A percentile compares a stretch with the other conserved stretches of the same genome.
Evolutionary conservation across 306 rosid species (phyloP).

Genomic region (Betula pendula): DNA sequence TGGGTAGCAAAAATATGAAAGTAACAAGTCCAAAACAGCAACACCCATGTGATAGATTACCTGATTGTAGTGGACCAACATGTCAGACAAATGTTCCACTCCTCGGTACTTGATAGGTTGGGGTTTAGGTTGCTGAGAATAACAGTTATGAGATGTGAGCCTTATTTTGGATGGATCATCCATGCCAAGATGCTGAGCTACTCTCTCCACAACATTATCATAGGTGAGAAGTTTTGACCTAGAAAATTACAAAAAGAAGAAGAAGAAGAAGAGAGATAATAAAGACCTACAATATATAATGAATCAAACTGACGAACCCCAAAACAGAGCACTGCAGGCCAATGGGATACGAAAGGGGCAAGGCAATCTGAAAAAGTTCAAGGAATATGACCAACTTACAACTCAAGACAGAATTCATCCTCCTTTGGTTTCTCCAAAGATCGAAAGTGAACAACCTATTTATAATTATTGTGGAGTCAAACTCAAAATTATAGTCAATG

Average conservation of each 20-base stretch:
- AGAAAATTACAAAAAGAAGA: background rate
- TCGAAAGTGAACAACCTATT: constrained; percentile 50
- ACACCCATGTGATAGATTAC: constrained; percentile 23
- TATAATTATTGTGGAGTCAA: background rate
- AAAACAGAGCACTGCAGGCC: background rate
- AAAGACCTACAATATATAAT: background rate
- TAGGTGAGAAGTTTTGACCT: constrained; percentile 51
- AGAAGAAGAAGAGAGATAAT: too few relatives aligned
- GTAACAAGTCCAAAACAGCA: background rate
- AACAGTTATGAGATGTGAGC: constrained; percentile 51
- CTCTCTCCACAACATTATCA: constrained; percentile 52
- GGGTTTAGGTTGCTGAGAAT: constrained; percentile 56
- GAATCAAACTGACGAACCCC: background rate
- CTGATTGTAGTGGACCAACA: constrained; percentile 56
- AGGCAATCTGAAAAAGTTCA: background rate
- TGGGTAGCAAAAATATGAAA: background rate
- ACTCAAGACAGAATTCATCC: constrained; percentile 44
- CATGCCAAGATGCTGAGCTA: constrained; percentile 50
- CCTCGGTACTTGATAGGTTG: constrained; percentile 54
- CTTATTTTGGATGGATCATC: constrained; percentile 52
- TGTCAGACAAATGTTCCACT: constrained; percentile 46
- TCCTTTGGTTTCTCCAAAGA: constrained; percentile 50
- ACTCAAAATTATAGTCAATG: background rate
- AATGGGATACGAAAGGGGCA: too few relatives aligned
- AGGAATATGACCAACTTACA: constrained; percentile 31